phyloP scores from a whole-genome alignment of 129 eudicot species.

The Pulicaria dysenterica region DNA sequence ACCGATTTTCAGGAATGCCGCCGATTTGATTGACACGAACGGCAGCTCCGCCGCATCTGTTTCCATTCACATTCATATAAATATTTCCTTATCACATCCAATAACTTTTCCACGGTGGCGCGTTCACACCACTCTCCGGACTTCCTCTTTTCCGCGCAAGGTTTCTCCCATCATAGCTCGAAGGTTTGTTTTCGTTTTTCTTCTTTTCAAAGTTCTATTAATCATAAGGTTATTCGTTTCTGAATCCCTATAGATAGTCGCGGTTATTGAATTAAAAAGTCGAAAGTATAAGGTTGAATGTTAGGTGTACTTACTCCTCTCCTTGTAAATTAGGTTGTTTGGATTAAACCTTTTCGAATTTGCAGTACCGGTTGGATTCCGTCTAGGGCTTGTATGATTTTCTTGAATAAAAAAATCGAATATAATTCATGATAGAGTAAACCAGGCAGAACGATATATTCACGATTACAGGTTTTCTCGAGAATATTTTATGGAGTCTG shows the following conservation, averaged over 20 bases:
- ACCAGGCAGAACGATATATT: not conserved
- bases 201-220: not conserved
- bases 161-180: not conserved
- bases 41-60: slow-evolving; percentile 26
- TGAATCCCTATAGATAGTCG: not conserved
- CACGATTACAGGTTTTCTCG: not conserved
- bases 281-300: slow-evolving; percentile 4
- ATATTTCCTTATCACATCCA: not conserved
- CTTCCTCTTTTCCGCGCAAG: not conserved
- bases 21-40: slow-evolving; percentile 5
- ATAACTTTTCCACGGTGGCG: slow-evolving; percentile 17
- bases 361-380: not conserved
- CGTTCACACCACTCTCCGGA: slow-evolving; percentile 31
- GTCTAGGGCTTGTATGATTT: slow-evolving; percentile 9
- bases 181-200: slow-evolving; percentile 5
- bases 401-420: not conserved
- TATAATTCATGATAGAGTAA: not conserved
- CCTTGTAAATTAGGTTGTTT: slow-evolving; percentile 11
- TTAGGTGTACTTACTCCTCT: slow-evolving; percentile 40
- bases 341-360: slow-evolving; percentile 15
- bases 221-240: not conserved
- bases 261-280: not conserved
- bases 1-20: slow-evolving; percentile 34
- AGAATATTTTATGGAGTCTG: not conserved
- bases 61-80: slow-evolving; percentile 8